Percentiles rank a stretch among this genome's conserved stretches.
phyloP scores from a whole-genome alignment of 1,284 basidiomycete genomes.

The Malassezia nana region DNA sequence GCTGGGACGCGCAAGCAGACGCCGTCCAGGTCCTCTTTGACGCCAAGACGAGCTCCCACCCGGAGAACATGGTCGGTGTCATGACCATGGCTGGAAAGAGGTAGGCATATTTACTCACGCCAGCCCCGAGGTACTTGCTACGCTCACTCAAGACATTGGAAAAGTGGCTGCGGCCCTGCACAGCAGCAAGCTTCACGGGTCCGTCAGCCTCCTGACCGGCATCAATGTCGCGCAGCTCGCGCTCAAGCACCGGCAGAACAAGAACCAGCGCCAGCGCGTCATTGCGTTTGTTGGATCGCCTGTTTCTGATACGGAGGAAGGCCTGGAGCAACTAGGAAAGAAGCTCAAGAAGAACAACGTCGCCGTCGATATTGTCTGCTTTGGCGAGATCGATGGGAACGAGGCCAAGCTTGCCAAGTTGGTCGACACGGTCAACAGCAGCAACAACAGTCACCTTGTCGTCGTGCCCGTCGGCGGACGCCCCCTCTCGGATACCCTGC shows the following conservation, averaged over 20 bases:
- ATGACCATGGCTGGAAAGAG: slow-evolving; percentile 79
- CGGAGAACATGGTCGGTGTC: slow-evolving; percentile 89
- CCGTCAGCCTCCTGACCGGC: slow-evolving; percentile 73
- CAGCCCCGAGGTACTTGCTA: slow-evolving; percentile 79
- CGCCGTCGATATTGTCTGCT: slow-evolving; percentile 79
- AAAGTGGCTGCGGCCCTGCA: slow-evolving; percentile 77
- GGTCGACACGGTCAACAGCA: slow-evolving; percentile 64
- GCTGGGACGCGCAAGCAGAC: slow-evolving; percentile 79
- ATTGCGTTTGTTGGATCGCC: slow-evolving; percentile 89
- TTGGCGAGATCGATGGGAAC: slow-evolving; percentile 54
- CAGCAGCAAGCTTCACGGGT: slow-evolving; percentile 63
- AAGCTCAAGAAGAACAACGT: slow-evolving; percentile 99
- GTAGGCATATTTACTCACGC: background rate
- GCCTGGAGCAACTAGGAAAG: slow-evolving; percentile 69
- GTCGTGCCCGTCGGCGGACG: slow-evolving; percentile 61
- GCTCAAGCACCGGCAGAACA: slow-evolving; percentile 95
- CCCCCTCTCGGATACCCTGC: slow-evolving; percentile 72
- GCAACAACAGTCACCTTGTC: slow-evolving; percentile 71
- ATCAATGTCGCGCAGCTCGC: slow-evolving; percentile 90
- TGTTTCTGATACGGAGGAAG: slow-evolving; percentile 29
- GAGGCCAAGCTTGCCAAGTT: slow-evolving; percentile 62
- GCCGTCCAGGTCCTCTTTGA: slow-evolving; percentile 83
- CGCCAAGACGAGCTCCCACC: slow-evolving; percentile 80
- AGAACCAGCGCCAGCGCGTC: slow-evolving; percentile 89
- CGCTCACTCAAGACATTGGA: slow-evolving; percentile 86